phyloP scores from a whole-genome alignment of 2,329 filamentous ascomycete species.

The Ascochyta clinopodiicola region DNA sequence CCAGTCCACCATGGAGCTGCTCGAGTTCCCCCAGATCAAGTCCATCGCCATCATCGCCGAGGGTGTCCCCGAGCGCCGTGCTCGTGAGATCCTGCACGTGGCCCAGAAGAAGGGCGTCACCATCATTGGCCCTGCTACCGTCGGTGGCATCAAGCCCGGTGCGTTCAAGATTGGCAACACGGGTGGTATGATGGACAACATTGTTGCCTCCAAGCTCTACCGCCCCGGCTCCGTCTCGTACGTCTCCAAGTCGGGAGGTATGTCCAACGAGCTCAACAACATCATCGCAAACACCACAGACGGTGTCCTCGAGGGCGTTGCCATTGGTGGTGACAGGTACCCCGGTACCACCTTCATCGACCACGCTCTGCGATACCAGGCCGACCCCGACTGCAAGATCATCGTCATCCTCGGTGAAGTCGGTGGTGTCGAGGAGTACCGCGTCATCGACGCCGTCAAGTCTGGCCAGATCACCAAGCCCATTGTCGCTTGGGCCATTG shows the following conservation, averaged over 20 bases:
- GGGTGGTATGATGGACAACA: conserved; percentile 99
- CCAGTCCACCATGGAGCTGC: conserved; percentile 97
- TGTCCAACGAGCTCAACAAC: conserved; percentile 99
- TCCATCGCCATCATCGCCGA: conserved; percentile 99
- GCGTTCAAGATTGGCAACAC: conserved; percentile 99
- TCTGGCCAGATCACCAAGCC: conserved; percentile 95
- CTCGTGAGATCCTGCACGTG: conserved; percentile 95
- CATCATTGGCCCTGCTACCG: conserved; percentile 97
- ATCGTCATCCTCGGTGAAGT: conserved; percentile 95
- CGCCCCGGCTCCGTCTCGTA: conserved; percentile 98
- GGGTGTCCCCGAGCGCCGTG: conserved; percentile 97
- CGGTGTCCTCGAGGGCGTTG: conserved; percentile 98
- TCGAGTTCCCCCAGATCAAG: conserved; percentile 96
- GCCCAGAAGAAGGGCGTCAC: conserved; percentile 98
- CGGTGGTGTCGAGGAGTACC: conserved; percentile 99
- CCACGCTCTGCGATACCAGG: conserved; percentile 94
- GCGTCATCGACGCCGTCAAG: conserved; percentile 98
- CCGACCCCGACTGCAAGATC: conserved; percentile 97
- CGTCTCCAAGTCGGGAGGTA: conserved; percentile 99
- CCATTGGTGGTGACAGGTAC: conserved; percentile 98
- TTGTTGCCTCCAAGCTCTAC: conserved; percentile 99
- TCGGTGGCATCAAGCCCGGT: conserved; percentile 99
- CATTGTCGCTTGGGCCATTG: conserved; percentile 98
- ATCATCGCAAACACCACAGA: conserved; percentile 96
- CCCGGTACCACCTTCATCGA: conserved; percentile 99